phyloP scores from a whole-genome alignment of 495 filamentous ascomycete species.

The Astrothelium macrocarpum region DNA sequence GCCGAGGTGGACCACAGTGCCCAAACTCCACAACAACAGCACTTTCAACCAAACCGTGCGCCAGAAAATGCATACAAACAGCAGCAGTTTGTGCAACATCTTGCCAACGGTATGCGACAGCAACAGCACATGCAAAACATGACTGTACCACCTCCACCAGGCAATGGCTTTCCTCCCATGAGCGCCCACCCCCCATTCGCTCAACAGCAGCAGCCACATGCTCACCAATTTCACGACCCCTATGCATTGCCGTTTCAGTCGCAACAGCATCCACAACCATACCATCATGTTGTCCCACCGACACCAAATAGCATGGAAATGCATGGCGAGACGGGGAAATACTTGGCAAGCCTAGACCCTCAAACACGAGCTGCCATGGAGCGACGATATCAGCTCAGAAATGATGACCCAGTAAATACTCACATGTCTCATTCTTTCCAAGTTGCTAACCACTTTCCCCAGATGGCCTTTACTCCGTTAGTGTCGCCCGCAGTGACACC shows the following conservation, averaged over 20 bases:
- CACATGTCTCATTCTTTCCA: neutral
- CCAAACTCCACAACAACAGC: neutral
- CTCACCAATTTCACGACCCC: neutral
- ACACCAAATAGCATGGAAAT: slow-evolving; percentile 91
- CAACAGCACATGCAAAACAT: slow-evolving; percentile 5
- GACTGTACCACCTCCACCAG: neutral
- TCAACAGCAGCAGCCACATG: slow-evolving; percentile 3
- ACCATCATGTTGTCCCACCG: slow-evolving; percentile 53
- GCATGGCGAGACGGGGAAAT: slow-evolving; percentile 56
- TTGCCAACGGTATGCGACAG: neutral
- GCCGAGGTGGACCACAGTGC: neutral
- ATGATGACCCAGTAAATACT: slow-evolving; percentile 66
- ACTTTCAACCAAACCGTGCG: neutral
- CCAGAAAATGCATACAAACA: neutral
- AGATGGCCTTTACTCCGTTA: slow-evolving; percentile 88
- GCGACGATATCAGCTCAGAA: slow-evolving; percentile 56
- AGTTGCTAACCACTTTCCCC: slow-evolving; percentile 9
- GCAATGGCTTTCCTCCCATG: slow-evolving; percentile 10
- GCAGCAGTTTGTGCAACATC: neutral
- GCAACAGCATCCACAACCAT: neutral
- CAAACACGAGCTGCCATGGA: slow-evolving; percentile 59
- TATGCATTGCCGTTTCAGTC: neutral
- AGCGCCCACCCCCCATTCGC: slow-evolving; percentile 13
- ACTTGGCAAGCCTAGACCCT: slow-evolving; percentile 48
- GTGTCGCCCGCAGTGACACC: slow-evolving; percentile 93